Evolutionary conservation across 768 basidiomycete genomes (phyloP).

Genomic region (Suillus ampliporus): DNA sequence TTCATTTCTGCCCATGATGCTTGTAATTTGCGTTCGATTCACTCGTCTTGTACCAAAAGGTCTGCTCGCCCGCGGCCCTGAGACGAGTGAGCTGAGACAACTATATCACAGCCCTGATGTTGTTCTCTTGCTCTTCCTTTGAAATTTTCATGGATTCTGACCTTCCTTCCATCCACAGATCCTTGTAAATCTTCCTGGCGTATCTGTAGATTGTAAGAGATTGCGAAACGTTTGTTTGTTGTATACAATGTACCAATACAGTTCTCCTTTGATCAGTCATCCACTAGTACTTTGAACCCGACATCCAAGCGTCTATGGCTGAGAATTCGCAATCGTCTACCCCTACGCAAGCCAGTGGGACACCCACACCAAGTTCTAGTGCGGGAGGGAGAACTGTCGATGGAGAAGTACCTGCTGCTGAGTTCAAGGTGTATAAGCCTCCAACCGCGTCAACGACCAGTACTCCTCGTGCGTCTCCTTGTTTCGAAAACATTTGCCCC

Average conservation of each 20-base stretch:
- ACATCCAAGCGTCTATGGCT: slow-evolving; percentile 28
- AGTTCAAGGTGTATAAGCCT: slow-evolving; percentile 58
- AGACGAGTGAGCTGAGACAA: slow-evolving; percentile 76
- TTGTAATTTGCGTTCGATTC: slow-evolving; percentile 93
- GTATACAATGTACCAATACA: slow-evolving; percentile 15
- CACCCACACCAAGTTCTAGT: neutral
- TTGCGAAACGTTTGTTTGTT: slow-evolving; percentile 18
- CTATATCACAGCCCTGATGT: slow-evolving; percentile 49
- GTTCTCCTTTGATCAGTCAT: slow-evolving; percentile 22
- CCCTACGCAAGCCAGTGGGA: neutral
- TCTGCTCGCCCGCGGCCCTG: slow-evolving; percentile 79
- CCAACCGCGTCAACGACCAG: slow-evolving; percentile 35
- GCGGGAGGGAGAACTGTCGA: too few relatives aligned
- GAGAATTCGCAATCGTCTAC: slow-evolving; percentile 21
- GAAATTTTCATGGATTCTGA: neutral
- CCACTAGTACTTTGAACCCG: slow-evolving; percentile 21
- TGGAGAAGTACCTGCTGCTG: neutral
- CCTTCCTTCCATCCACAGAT: neutral
- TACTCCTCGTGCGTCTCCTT: slow-evolving; percentile 39
- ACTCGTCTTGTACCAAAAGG: slow-evolving; percentile 69
- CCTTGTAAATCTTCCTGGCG: neutral
- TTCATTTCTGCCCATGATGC: slow-evolving; percentile 52
- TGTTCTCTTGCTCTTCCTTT: neutral
- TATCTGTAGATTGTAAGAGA: slow-evolving; percentile 10
- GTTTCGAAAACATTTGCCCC: slow-evolving; percentile 13